phyloP scores from a whole-genome alignment of 108 stramenopile species.

The Cylindrotheca closterium region DNA sequence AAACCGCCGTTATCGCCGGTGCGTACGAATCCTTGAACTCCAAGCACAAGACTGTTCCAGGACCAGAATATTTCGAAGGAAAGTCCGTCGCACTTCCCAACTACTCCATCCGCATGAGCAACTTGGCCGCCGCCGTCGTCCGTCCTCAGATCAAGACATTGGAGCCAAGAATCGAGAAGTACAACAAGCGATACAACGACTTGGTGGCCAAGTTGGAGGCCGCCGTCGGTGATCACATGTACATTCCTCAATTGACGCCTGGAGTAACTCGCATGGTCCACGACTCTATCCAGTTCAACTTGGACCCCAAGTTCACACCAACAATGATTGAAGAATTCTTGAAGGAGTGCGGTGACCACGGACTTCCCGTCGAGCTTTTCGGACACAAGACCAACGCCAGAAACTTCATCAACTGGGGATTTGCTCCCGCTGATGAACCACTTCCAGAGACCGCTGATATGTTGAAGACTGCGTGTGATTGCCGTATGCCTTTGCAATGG shows the following conservation, averaged over 20 bases:
- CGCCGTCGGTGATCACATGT: slow-evolving; percentile 61
- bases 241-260: slow-evolving; percentile 67
- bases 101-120: slow-evolving; percentile 85
- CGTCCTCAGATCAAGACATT: slow-evolving; percentile 79
- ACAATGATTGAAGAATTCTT: slow-evolving; percentile 73
- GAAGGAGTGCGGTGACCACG: slow-evolving; percentile 64
- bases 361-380: slow-evolving; percentile 87
- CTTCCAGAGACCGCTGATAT: slow-evolving; percentile 83
- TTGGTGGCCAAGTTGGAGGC: slow-evolving; percentile 52
- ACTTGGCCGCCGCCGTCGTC: slow-evolving; percentile 73
- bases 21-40: slow-evolving; percentile 77
- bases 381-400: slow-evolving; percentile 86
- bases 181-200: slow-evolving; percentile 68
- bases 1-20: slow-evolving; percentile 78
- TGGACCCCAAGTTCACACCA: slow-evolving; percentile 59
- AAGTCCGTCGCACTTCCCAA: slow-evolving; percentile 67
- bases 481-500: slow-evolving; percentile 88
- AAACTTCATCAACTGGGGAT: slow-evolving; percentile 91
- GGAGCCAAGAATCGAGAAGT: slow-evolving; percentile 73
- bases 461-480: slow-evolving; percentile 82
- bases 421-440: slow-evolving; percentile 78
- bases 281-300: slow-evolving; percentile 87
- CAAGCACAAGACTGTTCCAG: slow-evolving; percentile 79
- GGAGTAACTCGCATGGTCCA: slow-evolving; percentile 77
- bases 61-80: slow-evolving; percentile 54